Base-by-base conservation (phyloP, 169 alveolate species). In the Plasmodium reichenowi region DNA sequence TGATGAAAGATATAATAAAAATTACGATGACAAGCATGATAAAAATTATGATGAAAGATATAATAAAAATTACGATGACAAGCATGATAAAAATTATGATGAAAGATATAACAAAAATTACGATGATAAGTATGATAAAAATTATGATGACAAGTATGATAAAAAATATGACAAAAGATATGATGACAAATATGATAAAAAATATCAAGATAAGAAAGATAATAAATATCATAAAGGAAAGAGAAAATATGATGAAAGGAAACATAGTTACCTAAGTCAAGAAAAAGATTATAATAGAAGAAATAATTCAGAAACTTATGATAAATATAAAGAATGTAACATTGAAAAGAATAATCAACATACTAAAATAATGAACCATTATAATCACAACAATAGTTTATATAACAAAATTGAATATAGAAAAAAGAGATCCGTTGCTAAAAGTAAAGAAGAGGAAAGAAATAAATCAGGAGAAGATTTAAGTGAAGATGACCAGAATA, bases 231-330 rank as follows among this genome's bases (percentile, higher is more conserved):
- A 78, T 32, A 71, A 74, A 52, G 64, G 74, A 12, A 70, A 56
- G 47, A 45, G 72, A 60, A 83, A 38, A 63, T 12, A 83, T 22
- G 74, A 15, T 29, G 86, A 83, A 47, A 83, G 89, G 22, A 78
- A 22, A n/a, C 52, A 66, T 29, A 20, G n/a, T 43, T 54, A 62
- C 32, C 12, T 0, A 58, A 78, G 89, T 54, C 13, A 20, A 22
- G 75, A 78, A 32, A 67, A 45, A 52, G 67, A 45, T 32, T 59
- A 78, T 48, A 13, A 24, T 12, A 58, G 66, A 2, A 63, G 22
- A 78, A 58, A 58, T 22, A 72, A 64, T 58, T 8, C 59, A 1
- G 78, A 66, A 10, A n/a, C 48, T 66, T 66, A 78, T 52, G 71
- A 78, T n/a, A 78, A 66, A 52, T 50, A 48, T 29, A 64, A 20